Base-by-base conservation (phyloP, 768 basidiomycete genomes). In the Arthromyces matolae region DNA sequence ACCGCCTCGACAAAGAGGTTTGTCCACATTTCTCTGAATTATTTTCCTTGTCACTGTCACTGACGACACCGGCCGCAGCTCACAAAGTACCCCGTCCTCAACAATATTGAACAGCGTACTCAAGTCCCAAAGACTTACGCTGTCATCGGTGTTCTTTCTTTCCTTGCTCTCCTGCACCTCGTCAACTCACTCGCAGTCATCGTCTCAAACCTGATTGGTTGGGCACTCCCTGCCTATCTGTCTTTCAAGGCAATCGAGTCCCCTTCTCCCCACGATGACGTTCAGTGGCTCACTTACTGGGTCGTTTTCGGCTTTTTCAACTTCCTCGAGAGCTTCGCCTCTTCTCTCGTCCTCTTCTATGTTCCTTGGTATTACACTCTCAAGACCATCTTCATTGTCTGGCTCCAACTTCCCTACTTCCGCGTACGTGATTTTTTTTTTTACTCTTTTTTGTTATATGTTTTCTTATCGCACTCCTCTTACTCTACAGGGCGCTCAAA, bases 251-350 rank as follows among this genome's bases (percentile, higher is more conserved):
- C 96, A 23, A 81, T 99, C 63, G 95, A 98, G 69, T 69, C 78
- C 4, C 89, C 91, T n/a, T 76, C 79, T 3, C 75, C 83, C 50
- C 77, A 84, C 56, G 92, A 95, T 57, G 89, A 95, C 69, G 76
- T 87, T 60, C 93, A 96, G 71, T 97, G 93, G 93, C 78, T 97
- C 62, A 95, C 94, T 2, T 98, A 98, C 77, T 98, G 95, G 95
- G 78, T 90, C 62, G 79, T 95, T 45, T 94, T 96, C 58, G 93
- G 92, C 45, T 87, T 84, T 68, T 85, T 96, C 80, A 95, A 87
- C 75, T 90, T 96, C 70, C 60, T 89, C 51, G 95, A 97, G 72
- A 85, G 81, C 61, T 78, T 95, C 58, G 90, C 89, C 43, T 75
- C 90, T 54, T 81, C 87, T 42, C 50, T 88, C 51, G 79, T 96